Conservation (phyloP, 1,139 yeast species). For the Sporopachydermia cereana region DNA sequence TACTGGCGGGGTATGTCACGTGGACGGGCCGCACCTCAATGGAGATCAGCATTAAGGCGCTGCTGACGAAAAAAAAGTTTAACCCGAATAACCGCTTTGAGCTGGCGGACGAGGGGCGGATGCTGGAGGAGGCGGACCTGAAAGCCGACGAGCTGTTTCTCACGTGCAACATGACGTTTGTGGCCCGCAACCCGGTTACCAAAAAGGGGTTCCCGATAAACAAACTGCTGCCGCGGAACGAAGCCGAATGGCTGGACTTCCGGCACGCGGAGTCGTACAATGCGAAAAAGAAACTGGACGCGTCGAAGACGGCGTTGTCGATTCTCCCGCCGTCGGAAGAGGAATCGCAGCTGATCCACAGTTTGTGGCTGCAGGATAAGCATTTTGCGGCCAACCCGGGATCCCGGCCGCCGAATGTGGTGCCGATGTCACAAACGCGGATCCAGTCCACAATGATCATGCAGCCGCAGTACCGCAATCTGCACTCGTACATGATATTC, state of each 20-base stretch:
- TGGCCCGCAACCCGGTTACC: constrained; percentile 85
- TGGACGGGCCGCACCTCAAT: constrained; percentile 93
- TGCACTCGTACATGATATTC: constrained; percentile 88
- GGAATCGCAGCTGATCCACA: constrained; percentile 56
- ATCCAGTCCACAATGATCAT: constrained; percentile 70
- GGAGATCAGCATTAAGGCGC: constrained; percentile 89
- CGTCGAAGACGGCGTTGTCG: constrained; percentile 45
- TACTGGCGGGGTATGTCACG: constrained; percentile 77
- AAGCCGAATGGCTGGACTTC: constrained; percentile 70
- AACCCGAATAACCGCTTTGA: constrained; percentile 8
- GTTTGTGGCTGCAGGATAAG: constrained; percentile 41
- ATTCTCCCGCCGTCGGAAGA: constrained; percentile 59
- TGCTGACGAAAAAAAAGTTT: constrained; percentile 49
- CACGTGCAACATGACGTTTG: constrained; percentile 88
- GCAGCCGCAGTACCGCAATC: constrained; percentile 94
- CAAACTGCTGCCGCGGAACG: constrained; percentile 60
- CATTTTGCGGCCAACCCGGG: constrained; percentile 11
- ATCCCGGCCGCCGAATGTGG: constrained; percentile 23
- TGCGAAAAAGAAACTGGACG: constrained; percentile 69
- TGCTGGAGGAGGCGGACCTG: constrained; percentile 27
- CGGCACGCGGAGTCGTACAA: constrained; percentile 84
- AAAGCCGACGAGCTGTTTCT: constrained; percentile 47
- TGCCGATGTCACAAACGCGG: constrained; percentile 53
- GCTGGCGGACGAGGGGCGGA: constrained; percentile 13
- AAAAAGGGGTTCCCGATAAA: constrained; percentile 82